Percentiles rank a stretch among this genome's conserved stretches.
Conservation (phyloP, 2,329 filamentous ascomycete species). For the Colletotrichum viniferum region DNA sequence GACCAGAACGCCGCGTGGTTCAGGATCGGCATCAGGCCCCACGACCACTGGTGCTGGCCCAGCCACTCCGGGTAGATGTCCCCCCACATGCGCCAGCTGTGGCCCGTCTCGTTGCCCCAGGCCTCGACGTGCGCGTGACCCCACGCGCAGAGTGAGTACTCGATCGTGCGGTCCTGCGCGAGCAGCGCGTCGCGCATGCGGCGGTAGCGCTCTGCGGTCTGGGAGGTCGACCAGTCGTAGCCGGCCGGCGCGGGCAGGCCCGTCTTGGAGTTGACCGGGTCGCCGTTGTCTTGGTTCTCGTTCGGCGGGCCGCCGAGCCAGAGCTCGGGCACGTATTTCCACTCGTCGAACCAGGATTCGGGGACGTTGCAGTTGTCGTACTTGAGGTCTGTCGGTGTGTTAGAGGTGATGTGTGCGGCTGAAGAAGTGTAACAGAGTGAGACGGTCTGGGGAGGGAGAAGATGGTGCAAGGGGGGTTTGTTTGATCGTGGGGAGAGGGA, state of each 20-base stretch:
- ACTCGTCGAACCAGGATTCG: conserved; percentile 38
- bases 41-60: conserved; percentile 27
- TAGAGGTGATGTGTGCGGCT: neutral
- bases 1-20: conserved; percentile 55
- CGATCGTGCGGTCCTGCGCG: conserved; percentile 47
- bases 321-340: conserved; percentile 30
- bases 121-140: conserved; percentile 52
- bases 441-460: neutral
- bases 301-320: conserved; percentile 33
- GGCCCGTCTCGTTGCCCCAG: conserved; percentile 54
- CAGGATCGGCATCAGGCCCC: conserved; percentile 40
- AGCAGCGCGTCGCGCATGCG: conserved; percentile 57
- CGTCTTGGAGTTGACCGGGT: conserved; percentile 29
- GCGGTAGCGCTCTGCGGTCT: conserved; percentile 49
- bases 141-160: conserved; percentile 60
- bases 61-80: conserved; percentile 46
- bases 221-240: conserved; percentile 55
- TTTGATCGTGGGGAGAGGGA: neutral
- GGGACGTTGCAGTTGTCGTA: conserved; percentile 60
- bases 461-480: neutral
- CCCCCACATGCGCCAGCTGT: conserved; percentile 49
- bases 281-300: conserved; percentile 22
- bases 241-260: conserved; percentile 45
- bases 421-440: neutral
- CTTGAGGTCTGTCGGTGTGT: conserved; percentile 48